Evolutionary conservation across 257 asterid genomes (phyloP).

Genomic region (Anisodus tanguticus): DNA sequence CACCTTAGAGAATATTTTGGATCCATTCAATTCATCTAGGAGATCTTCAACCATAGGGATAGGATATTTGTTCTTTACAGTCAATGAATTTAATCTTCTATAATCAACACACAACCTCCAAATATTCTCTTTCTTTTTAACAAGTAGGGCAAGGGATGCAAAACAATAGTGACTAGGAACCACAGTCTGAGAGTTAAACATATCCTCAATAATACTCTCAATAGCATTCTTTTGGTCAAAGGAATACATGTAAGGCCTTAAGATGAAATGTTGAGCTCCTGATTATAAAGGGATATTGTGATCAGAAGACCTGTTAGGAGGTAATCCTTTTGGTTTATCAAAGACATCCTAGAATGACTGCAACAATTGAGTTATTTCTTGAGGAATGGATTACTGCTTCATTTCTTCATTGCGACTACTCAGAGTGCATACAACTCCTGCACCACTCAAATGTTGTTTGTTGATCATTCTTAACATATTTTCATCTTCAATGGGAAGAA

Average conservation of each 20-base stretch:
- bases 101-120: too few relatives aligned
- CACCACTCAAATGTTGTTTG: background rate
- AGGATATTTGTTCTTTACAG: too few relatives aligned
- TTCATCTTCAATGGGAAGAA: background rate
- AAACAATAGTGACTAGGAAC: background rate
- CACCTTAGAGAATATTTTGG: too few relatives aligned
- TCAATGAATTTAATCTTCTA: too few relatives aligned
- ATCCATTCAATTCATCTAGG: too few relatives aligned
- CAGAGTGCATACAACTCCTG: background rate
- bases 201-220: background rate
- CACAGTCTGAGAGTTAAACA: background rate
- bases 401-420: too few relatives aligned
- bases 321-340: background rate
- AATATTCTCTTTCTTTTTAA: too few relatives aligned
- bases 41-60: too few relatives aligned
- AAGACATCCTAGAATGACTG: background rate
- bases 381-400: background rate
- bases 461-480: background rate
- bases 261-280: background rate
- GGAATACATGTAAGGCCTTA: background rate
- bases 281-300: background rate
- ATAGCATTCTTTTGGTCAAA: slow-evolving; percentile 21
- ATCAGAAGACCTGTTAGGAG: background rate
- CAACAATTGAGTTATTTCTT: background rate
- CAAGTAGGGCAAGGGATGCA: background rate